Conservation (phyloP, 371 early-diverging fungal species). For the Apophysomyces sp. region DNA sequence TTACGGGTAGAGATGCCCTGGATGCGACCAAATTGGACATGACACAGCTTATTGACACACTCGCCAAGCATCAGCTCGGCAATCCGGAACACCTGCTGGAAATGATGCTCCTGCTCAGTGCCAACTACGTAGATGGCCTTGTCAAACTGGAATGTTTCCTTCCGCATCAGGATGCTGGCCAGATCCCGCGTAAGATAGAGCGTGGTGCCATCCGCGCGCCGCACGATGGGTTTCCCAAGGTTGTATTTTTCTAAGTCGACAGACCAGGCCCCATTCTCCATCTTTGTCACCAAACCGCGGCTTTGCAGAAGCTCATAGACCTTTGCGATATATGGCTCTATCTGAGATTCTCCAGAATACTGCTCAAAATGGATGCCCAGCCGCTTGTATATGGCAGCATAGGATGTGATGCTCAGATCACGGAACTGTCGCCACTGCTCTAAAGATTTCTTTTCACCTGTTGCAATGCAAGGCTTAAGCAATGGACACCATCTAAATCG, state of each 20-base stretch:
- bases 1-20: conserved; percentile 96
- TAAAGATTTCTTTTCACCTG: conserved; percentile 71
- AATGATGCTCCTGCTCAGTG: conserved; percentile 86
- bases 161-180: conserved; percentile 86
- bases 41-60: conserved; percentile 48
- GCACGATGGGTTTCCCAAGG: conserved; percentile 75
- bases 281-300: conserved; percentile 51
- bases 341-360: conserved; percentile 97
- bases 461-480: no score
- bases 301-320: conserved; percentile 58
- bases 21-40: conserved; percentile 94
- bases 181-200: conserved; percentile 97
- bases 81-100: conserved; percentile 92
- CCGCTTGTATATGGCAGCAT: conserved; percentile 82
- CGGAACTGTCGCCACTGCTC: conserved; percentile 87
- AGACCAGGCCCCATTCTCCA: conserved; percentile 69
- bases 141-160: conserved; percentile 74
- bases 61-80: conserved; percentile 56
- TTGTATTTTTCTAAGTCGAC: conserved; percentile 75
- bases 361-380: conserved; percentile 92
- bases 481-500: no score
- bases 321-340: conserved; percentile 65
- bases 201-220: conserved; percentile 91
- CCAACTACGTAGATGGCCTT: conserved; percentile 94
- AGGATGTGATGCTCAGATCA: conserved; percentile 85